Percentiles rank a stretch among this genome's conserved stretches.
phyloP scores from a whole-genome alignment of 2,329 filamentous ascomycete species.

The Scytalidium lignicola region DNA sequence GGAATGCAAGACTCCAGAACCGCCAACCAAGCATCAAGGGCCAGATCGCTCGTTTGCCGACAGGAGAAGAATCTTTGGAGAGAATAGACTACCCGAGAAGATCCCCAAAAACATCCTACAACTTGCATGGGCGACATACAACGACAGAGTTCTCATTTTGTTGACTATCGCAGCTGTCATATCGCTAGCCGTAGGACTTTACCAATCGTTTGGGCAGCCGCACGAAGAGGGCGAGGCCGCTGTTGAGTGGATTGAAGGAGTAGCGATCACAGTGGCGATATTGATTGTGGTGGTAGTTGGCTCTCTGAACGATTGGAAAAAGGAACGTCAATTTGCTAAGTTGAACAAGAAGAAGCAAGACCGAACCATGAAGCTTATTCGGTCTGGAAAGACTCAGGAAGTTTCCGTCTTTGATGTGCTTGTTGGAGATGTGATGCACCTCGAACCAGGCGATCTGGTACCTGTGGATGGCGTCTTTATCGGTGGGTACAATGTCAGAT shows the following conservation, averaged over 20 bases:
- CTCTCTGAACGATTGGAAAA: slow-evolving; percentile 79
- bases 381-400: slow-evolving; percentile 37
- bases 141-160: slow-evolving; percentile 70
- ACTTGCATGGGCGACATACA: slow-evolving; percentile 75
- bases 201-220: slow-evolving; percentile 55
- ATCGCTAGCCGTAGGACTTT: slow-evolving; percentile 63
- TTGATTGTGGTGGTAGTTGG: slow-evolving; percentile 67
- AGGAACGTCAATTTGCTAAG: slow-evolving; percentile 75
- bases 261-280: slow-evolving; percentile 70
- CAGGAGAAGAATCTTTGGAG: slow-evolving; percentile 64
- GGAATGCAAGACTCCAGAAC: too few relatives aligned
- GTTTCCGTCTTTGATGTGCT: slow-evolving; percentile 40
- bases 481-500: slow-evolving; percentile 61
- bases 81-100: slow-evolving; percentile 62
- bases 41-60: slow-evolving; percentile 46
- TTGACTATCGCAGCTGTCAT: slow-evolving; percentile 63
- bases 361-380: slow-evolving; percentile 59
- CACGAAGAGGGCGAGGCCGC: slow-evolving; percentile 37
- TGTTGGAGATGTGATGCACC: slow-evolving; percentile 58
- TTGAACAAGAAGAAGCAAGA: slow-evolving; percentile 77
- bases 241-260: slow-evolving; percentile 73
- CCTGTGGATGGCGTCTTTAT: slow-evolving; percentile 63
- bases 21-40: too few relatives aligned
- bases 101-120: slow-evolving; percentile 65
- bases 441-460: slow-evolving; percentile 62